phyloP scores from a whole-genome alignment of 2,329 filamentous ascomycete species.

The Colletotrichum camelliae region DNA sequence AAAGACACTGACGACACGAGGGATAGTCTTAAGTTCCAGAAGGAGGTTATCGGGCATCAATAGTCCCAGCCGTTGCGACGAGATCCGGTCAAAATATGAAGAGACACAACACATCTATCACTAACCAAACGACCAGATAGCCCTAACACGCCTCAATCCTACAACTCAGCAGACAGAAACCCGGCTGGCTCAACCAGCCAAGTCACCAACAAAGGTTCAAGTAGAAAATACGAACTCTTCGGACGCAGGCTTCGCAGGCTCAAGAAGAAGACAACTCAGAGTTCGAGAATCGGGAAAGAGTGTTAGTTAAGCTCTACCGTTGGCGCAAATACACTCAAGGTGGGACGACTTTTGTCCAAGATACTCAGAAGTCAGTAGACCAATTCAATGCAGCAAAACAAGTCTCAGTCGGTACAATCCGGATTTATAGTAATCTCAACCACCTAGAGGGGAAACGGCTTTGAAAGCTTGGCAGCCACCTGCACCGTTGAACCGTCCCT shows the following conservation, averaged over 20 bases:
- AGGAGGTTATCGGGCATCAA: not conserved
- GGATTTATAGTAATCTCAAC: not conserved
- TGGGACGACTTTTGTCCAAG: not conserved
- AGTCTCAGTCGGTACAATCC: not conserved
- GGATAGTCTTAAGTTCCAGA: not conserved
- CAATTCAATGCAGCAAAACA: not conserved
- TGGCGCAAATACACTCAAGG: not conserved
- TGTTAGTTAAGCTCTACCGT: not conserved
- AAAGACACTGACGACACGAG: not conserved
- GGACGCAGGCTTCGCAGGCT: not conserved
- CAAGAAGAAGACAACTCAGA: not conserved
- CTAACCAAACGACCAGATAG: not conserved
- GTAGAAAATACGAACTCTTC: not conserved
- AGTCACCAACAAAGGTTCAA: not conserved
- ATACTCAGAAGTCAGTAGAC: not conserved
- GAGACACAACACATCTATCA: not conserved
- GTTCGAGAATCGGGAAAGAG: rapidly evolving
- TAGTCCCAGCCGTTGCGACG: not conserved
- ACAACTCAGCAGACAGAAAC: not conserved
- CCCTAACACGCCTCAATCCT: not conserved
- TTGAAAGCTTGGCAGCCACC: not conserved
- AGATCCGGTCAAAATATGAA: not conserved
- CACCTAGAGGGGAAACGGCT: not conserved
- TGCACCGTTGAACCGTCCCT: not conserved
- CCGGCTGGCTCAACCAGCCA: not conserved